These are phyloP conservation scores for Coprinopsis marcescibilis DNA, from an alignment of 768 basidiomycete species.

Conservation along the genomic window DNA sequence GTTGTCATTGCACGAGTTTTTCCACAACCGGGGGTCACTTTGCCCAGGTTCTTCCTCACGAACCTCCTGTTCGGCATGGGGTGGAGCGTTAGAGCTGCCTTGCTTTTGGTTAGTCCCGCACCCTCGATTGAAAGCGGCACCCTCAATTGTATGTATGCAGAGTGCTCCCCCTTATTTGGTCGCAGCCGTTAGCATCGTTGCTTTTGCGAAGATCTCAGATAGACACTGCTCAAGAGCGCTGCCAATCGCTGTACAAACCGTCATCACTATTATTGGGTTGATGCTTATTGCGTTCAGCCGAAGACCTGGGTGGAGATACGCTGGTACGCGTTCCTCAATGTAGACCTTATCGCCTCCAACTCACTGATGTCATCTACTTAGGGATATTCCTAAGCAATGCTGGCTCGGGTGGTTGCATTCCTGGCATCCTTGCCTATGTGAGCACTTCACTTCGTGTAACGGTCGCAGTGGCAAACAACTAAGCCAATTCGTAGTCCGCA, in stretches of 20 bases:
- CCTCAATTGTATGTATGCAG: constrained; percentile 19
- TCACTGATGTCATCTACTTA: constrained; percentile 15
- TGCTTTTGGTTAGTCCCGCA: constrained; percentile 31
- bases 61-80: constrained; percentile 45
- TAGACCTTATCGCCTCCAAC: constrained; percentile 1
- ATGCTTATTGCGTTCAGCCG: constrained; percentile 33
- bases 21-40: constrained; percentile 1
- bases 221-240: constrained; percentile 35
- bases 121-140: not conserved
- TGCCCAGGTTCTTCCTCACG: constrained; percentile 37
- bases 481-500: constrained; percentile 28
- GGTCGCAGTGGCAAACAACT: not conserved
- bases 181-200: constrained; percentile 35
- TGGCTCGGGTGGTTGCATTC: constrained; percentile 40
- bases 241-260: constrained; percentile 37
- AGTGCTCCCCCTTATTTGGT: constrained; percentile 45
- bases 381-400: constrained; percentile 42
- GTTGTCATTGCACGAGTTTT: constrained; percentile 2
- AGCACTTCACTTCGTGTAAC: constrained; percentile 14
- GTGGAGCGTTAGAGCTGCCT: constrained; percentile 35
- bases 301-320: constrained; percentile 33
- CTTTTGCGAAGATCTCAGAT: constrained; percentile 45
- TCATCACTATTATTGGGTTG: constrained; percentile 37
- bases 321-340: constrained; percentile 25
- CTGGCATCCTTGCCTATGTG: constrained; percentile 47